These are phyloP conservation scores for Metschnikowia santaceciliae DNA, from an alignment of 805 yeast genomes.

Conservation along the genomic window DNA sequence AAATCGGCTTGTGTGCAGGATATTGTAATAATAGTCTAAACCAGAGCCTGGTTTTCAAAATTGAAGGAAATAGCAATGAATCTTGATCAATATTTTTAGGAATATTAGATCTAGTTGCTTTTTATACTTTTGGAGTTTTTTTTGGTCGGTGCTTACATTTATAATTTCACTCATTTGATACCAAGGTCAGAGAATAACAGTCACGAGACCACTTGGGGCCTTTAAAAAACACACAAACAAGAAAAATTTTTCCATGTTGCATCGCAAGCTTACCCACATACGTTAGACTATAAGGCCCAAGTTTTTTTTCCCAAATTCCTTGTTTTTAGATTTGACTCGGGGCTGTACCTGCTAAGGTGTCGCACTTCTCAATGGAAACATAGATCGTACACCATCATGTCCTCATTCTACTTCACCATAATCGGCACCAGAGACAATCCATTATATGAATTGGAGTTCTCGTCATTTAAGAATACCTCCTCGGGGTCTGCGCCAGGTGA, in stretches of 20 bases:
- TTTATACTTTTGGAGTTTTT: background rate
- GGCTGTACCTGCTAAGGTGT: background rate
- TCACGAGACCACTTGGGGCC: too few species aligned
- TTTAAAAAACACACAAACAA: too few species aligned
- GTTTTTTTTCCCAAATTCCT: background rate
- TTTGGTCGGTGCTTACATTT: background rate
- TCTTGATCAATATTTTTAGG: too few species aligned
- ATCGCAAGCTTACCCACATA: background rate
- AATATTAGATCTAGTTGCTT: too few species aligned
- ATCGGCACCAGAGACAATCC: slow-evolving; percentile 86
- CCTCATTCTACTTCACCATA: slow-evolving; percentile 86
- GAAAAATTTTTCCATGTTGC: background rate
- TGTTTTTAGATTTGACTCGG: background rate
- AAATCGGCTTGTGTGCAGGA: background rate
- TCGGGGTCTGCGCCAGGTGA: slow-evolving; percentile 41
- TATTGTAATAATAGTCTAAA: too few species aligned
- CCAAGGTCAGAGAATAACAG: too few species aligned
- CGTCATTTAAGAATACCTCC: slow-evolving; percentile 48
- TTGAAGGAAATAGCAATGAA: too few species aligned
- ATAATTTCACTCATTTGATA: background rate
- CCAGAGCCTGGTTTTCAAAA: too few species aligned
- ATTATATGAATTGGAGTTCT: slow-evolving; percentile 81
- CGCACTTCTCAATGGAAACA: background rate
- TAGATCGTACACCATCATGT: slow-evolving; percentile 19
- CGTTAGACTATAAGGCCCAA: background rate